phyloP scores from a whole-genome alignment of 2,329 filamentous ascomycete genomes.

The Fusarium dimerum region DNA sequence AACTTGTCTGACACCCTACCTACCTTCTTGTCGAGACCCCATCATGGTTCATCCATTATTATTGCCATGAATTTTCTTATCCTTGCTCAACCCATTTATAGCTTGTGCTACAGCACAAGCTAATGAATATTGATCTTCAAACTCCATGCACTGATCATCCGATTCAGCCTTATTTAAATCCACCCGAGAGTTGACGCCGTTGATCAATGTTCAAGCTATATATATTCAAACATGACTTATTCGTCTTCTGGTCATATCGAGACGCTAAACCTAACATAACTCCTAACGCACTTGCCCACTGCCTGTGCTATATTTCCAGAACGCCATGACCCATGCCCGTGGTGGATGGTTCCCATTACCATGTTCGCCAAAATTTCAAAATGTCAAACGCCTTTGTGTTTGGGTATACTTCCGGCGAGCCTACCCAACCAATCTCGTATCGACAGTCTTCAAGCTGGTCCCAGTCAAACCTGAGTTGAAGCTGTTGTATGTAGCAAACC shows the following conservation, averaged over 20 bases:
- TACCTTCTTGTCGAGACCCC: neutral
- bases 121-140: too few relatives aligned
- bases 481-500: too few relatives aligned
- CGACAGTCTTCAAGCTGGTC: constrained; percentile 5
- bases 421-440: neutral
- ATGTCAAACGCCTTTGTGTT: constrained; percentile 23
- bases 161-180: neutral
- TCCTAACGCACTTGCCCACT: constrained; percentile 30
- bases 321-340: constrained; percentile 29
- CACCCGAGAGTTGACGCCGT: too few relatives aligned
- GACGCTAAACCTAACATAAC: constrained; percentile 7
- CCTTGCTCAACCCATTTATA: neutral
- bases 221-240: constrained; percentile 7
- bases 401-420: constrained; percentile 25
- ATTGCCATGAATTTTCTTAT: too few relatives aligned
- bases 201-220: neutral
- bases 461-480: constrained; percentile 1
- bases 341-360: constrained; percentile 16
- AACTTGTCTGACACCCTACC: neutral
- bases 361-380: constrained; percentile 21
- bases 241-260: constrained; percentile 10
- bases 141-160: neutral
- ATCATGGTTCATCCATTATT: too few relatives aligned
- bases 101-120: neutral
- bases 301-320: constrained; percentile 28